Percentiles rank a stretch among this genome's conserved stretches.
phyloP scores from a whole-genome alignment of 208 protist genomes.

The Leishmania mexicana region DNA sequence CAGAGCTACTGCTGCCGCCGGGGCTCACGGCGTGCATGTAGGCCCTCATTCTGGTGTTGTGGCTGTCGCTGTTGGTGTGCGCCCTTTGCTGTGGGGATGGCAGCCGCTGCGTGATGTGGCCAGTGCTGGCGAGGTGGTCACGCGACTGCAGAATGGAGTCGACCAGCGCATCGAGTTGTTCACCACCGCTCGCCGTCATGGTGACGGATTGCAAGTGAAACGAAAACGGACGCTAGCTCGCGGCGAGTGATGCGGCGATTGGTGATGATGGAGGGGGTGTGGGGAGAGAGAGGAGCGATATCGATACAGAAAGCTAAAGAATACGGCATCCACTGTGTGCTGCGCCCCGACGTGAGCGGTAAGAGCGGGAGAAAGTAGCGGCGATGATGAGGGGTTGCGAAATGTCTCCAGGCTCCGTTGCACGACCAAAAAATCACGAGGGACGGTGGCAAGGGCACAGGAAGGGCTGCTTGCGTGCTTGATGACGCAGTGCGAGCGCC shows the following conservation, averaged over 20 bases:
- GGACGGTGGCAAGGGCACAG: not conserved
- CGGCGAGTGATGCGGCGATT: not conserved
- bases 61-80: not conserved
- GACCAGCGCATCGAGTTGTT: conserved; percentile 27
- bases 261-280: not conserved
- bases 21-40: not conserved
- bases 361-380: not conserved
- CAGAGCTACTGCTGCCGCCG: not conserved
- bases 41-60: not conserved
- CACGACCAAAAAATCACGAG: not conserved
- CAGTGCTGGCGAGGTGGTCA: not conserved
- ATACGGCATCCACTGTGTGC: not conserved
- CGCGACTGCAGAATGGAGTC: conserved; percentile 30
- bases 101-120: not conserved
- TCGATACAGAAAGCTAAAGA: not conserved
- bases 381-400: not conserved
- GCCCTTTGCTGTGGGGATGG: conserved; percentile 3
- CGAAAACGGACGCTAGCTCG: not conserved
- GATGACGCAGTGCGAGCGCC: not conserved
- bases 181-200: not conserved
- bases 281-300: not conserved
- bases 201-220: not conserved
- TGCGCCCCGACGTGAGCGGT: not conserved
- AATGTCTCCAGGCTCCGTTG: not conserved
- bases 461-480: not conserved